Base-by-base conservation (phyloP, 225 moss, liverwort and hornwort species). In the Climacium dendroides region DNA sequence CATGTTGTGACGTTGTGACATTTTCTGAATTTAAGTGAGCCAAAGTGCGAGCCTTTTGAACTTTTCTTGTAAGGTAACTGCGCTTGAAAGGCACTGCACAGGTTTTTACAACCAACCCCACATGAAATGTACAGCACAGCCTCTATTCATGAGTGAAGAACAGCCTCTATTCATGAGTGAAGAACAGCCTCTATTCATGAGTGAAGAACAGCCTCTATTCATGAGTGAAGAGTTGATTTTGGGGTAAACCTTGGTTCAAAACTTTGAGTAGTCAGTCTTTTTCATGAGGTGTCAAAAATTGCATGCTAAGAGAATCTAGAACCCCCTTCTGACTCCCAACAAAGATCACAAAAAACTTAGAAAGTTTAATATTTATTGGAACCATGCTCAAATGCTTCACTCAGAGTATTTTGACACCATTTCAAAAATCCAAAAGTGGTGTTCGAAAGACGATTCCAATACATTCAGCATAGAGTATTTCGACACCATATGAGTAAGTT, bases 401-500 rank as follows among this genome's bases (percentile, higher is more conserved):
- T n/a, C n/a, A n/a, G n/a, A n/a, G n/a, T n/a, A n/a, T n/a, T n/a
- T n/a, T n/a, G n/a, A n/a, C n/a, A n/a, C n/a, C n/a, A n/a, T n/a
- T n/a, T n/a, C n/a, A n/a, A 72, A 47, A 73, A 18, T 73, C 29
- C 10, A 17, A 45, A 72, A 9, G 17, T 0, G 0, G 29, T 30
- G 1, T 0, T 18, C 30, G 18, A 30, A 48, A 47, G 48, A 47
- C 0, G 1, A 48, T 30, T 30, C 7, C 4, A 74, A 19, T 0
- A 0, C 30, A 47, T 10, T 73, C 19, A 19, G 48, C 0, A 29
- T 47, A 7, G 0, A 29, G 0, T 17, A 30, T 3, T 45, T 29
- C 6, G 3, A 73, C 4, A 28, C 0, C 0, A 0, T 18, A 47
- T 7, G 0, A 11, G 1, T 30, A 73, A 72, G 4, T 29, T 29